Conservation (phyloP, 1,139 yeast genomes). For the Eremothecium sinecaudum region DNA sequence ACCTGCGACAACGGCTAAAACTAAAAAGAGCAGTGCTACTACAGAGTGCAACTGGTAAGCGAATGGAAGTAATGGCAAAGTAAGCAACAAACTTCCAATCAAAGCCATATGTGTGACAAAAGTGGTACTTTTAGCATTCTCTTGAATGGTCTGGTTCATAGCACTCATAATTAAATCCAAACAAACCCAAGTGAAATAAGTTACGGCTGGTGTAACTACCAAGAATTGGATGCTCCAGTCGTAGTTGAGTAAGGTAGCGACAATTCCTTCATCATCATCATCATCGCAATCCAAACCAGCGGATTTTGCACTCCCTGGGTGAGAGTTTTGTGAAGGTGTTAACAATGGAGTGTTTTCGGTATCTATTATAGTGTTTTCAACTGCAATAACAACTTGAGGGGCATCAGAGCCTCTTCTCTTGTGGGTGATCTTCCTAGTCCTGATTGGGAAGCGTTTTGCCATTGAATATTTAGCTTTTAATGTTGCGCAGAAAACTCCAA, state of each 20-base stretch:
- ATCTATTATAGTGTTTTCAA: background rate
- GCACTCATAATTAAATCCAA: slow-evolving; percentile 54
- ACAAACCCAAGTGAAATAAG: slow-evolving; percentile 38
- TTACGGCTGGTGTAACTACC: slow-evolving; percentile 55
- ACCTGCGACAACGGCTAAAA: slow-evolving; percentile 34
- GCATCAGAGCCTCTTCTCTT: slow-evolving; percentile 1
- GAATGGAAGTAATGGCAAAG: slow-evolving; percentile 60
- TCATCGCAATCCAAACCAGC: background rate
- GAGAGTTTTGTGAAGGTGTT: slow-evolving; percentile 5
- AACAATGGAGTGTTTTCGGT: slow-evolving; percentile 11
- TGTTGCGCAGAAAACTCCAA: slow-evolving; percentile 39
- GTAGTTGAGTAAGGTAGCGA: slow-evolving; percentile 34
- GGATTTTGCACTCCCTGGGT: background rate
- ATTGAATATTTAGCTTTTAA: slow-evolving; percentile 7
- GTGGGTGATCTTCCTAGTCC: background rate
- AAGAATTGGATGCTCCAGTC: slow-evolving; percentile 77
- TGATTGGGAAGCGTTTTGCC: background rate
- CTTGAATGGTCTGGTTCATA: slow-evolving; percentile 60
- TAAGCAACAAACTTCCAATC: slow-evolving; percentile 36
- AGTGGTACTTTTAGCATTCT: slow-evolving; percentile 40
- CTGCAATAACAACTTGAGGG: slow-evolving; percentile 2
- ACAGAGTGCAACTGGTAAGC: slow-evolving; percentile 55
- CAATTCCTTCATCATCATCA: slow-evolving; percentile 10
- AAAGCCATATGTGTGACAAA: slow-evolving; percentile 41
- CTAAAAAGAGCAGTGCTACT: slow-evolving; percentile 36